These are phyloP conservation scores for Drechslerella stenobrocha DNA, from an alignment of 2,329 filamentous ascomycete genomes.

Conservation along the genomic window DNA sequence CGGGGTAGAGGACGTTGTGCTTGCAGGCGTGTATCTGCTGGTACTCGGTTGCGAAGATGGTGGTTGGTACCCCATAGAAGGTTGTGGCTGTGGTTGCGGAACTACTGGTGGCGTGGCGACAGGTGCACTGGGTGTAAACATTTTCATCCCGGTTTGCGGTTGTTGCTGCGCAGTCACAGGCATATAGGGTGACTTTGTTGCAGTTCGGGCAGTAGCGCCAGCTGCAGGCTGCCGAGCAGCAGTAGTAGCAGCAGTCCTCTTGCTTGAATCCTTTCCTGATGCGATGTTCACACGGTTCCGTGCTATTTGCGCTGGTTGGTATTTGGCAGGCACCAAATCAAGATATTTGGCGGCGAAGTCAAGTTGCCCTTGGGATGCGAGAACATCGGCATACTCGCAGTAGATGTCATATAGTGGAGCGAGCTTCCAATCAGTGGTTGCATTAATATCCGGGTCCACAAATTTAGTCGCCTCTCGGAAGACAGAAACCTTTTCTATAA, in stretches of 20 bases:
- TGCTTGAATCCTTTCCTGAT: conserved; percentile 64
- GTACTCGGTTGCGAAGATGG: conserved; percentile 19
- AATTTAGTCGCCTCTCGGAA: conserved; percentile 95
- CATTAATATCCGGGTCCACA: conserved; percentile 72
- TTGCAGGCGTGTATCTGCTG: conserved; percentile 51
- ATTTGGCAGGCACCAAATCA: conserved; percentile 77
- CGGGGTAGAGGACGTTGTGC: conserved; percentile 53
- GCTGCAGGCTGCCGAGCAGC: conserved; percentile 18
- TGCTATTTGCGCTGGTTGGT: conserved; percentile 83
- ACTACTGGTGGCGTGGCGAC: conserved; percentile 2
- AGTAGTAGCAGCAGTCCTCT: conserved; percentile 52
- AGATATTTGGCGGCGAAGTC: conserved; percentile 88
- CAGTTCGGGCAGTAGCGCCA: conserved; percentile 52
- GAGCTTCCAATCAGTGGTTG: conserved; percentile 84
- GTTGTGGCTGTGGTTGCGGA: conserved; percentile 9
- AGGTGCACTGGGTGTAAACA: conserved; percentile 44
- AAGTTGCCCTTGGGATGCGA: conserved; percentile 85
- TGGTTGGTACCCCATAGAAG: conserved; percentile 8
- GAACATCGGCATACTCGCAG: conserved; percentile 92
- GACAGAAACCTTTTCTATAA: conserved; percentile 97
- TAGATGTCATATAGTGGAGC: conserved; percentile 89
- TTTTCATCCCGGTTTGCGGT: conserved; percentile 38
- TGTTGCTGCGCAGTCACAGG: conserved; percentile 13
- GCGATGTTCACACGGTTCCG: conserved; percentile 82
- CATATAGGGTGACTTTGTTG: conserved; percentile 54